Evolutionary conservation across 345 rosid species (phyloP).

Genomic region (Anacardium occidentale): DNA sequence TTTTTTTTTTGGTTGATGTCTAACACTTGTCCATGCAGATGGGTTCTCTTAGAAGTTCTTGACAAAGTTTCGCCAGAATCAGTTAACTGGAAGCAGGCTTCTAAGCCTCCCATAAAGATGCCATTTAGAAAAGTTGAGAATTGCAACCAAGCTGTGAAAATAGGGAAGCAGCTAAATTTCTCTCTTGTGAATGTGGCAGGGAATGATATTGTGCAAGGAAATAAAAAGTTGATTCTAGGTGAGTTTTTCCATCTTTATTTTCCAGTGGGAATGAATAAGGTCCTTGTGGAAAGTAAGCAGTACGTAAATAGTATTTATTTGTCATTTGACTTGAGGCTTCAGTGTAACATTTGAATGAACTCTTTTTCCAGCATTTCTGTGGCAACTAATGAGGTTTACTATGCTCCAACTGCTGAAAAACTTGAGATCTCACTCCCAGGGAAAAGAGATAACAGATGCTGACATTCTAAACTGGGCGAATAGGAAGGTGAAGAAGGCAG

Average conservation of each 20-base stretch:
- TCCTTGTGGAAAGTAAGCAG: too few species aligned
- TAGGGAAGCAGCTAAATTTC: conserved; percentile 70
- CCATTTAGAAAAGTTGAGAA: conserved; percentile 89
- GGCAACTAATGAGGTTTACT: conserved; percentile 96
- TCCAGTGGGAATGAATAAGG: not conserved
- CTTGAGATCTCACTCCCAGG: conserved; percentile 84
- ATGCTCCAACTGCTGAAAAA: conserved; percentile 96
- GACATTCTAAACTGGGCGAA: conserved; percentile 93
- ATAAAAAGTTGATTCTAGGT: conserved; percentile 83
- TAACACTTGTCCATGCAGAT: conserved; percentile 46
- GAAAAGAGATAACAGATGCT: conserved; percentile 85
- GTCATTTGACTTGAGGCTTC: too few species aligned
- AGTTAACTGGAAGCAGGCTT: conserved; percentile 80
- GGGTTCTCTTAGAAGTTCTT: conserved; percentile 89
- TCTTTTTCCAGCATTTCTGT: conserved; percentile 65
- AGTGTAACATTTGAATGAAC: not conserved
- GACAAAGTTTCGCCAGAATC: conserved; percentile 69
- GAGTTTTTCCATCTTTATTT: conserved; percentile 16
- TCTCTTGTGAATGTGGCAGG: conserved; percentile 98
- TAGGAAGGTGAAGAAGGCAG: conserved; percentile 72
- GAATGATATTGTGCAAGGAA: conserved; percentile 90
- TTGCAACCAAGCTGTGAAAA: conserved; percentile 75
- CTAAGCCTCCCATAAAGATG: conserved; percentile 91
- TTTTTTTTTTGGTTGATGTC: conserved; percentile 21
- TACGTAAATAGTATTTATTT: too few species aligned